Conservation (phyloP, 2,329 filamentous ascomycete species). For the Paraconiothyrium sp. region DNA sequence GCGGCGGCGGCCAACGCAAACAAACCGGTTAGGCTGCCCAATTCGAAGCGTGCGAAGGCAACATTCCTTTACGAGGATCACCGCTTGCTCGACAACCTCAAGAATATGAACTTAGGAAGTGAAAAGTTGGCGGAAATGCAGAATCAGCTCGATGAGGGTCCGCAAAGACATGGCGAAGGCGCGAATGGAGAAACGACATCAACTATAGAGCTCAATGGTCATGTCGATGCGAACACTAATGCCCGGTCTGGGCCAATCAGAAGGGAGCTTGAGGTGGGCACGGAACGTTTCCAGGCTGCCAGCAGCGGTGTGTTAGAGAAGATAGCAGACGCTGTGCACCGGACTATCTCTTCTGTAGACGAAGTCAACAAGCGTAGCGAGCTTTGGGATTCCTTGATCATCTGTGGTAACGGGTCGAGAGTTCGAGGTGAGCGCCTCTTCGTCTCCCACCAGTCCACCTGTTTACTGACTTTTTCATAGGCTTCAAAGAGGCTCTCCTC, state of each 20-base stretch:
- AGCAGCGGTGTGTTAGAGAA: conserved; percentile 78
- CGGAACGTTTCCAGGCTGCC: conserved; percentile 74
- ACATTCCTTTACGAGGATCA: conserved; percentile 79
- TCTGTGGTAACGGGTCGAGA: conserved; percentile 86
- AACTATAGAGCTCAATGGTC: conserved; percentile 41
- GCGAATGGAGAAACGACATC: conserved; percentile 38
- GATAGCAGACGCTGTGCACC: conserved; percentile 85
- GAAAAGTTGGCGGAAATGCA: conserved; percentile 62
- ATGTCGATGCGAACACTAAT: conserved; percentile 25
- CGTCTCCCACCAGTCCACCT: conserved; percentile 31
- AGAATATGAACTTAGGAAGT: conserved; percentile 58
- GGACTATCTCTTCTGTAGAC: conserved; percentile 81
- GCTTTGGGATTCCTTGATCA: conserved; percentile 91
- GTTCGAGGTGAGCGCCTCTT: conserved; percentile 63
- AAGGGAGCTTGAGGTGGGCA: conserved; percentile 78
- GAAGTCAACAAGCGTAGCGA: conserved; percentile 85
- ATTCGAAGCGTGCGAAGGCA: conserved; percentile 74
- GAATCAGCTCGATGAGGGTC: conserved; percentile 60
- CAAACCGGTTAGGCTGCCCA: conserved; percentile 71
- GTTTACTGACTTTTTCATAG: conserved; percentile 56
- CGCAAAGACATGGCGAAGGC: conserved; percentile 51
- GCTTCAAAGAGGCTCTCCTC: conserved; percentile 89
- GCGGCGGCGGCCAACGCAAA: conserved; percentile 68
- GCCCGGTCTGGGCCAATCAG: conserved; percentile 48
- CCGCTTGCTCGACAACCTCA: conserved; percentile 63